These are phyloP conservation scores for Neofusicoccum sp. DNA, from an alignment of 2,329 filamentous ascomycete genomes.

Conservation along the genomic window DNA sequence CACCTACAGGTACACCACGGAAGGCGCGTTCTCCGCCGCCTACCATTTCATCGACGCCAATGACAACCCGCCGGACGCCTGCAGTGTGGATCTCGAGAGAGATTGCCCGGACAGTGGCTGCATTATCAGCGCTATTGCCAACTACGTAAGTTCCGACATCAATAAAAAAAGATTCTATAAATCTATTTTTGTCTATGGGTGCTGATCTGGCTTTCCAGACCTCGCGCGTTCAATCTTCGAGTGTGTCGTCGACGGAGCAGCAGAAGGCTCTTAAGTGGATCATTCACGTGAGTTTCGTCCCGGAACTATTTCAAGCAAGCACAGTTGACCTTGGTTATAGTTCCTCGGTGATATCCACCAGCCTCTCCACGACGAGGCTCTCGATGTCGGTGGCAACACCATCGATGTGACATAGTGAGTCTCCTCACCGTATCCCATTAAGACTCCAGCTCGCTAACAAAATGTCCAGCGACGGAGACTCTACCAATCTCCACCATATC, in stretches of 20 bases:
- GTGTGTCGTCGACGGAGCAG: conserved; percentile 36
- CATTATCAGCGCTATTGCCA: conserved; percentile 56
- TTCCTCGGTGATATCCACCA: conserved; percentile 75
- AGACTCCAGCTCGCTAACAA: no score
- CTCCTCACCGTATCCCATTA: no score
- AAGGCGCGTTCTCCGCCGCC: conserved; percentile 49
- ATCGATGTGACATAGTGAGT: conserved; percentile 46
- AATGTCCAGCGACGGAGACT: conserved; percentile 29
- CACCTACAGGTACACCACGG: conserved; percentile 51
- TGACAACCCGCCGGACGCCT: conserved; percentile 50
- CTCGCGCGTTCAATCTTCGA: conserved; percentile 37
- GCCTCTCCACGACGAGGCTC: conserved; percentile 62
- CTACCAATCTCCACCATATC: conserved; percentile 45
- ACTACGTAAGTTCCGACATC: conserved; percentile 42
- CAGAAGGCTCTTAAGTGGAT: conserved; percentile 54
- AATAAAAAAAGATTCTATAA: not conserved
- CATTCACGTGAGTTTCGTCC: conserved; percentile 34
- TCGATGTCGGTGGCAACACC: conserved; percentile 47
- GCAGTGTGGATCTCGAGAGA: conserved; percentile 53
- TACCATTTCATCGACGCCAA: conserved; percentile 58
- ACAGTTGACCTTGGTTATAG: conserved; percentile 12
- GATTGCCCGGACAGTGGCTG: conserved; percentile 56
- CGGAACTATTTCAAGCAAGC: not conserved
- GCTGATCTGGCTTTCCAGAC: conserved; percentile 32
- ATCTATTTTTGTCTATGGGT: not conserved